Conservation (phyloP, 1,284 basidiomycete genomes). For the Austroboletus niveus region DNA sequence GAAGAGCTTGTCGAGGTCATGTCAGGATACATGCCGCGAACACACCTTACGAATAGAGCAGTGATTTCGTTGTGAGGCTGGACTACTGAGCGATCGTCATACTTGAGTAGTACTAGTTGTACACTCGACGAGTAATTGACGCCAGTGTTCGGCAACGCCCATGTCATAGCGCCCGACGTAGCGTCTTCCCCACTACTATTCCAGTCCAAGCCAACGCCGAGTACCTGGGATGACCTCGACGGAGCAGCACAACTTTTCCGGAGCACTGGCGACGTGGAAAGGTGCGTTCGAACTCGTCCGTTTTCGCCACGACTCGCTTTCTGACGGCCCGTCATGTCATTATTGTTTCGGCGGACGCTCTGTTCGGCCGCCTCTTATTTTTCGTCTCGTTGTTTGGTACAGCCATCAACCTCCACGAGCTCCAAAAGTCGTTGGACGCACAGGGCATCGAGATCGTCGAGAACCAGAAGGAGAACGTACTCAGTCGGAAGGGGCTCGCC, state of each 20-base stretch:
- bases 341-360: neutral
- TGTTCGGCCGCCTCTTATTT: too few species aligned
- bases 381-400: neutral
- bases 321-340: neutral
- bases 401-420: conserved; percentile 87
- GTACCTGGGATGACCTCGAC: conserved; percentile 34
- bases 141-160: too few species aligned
- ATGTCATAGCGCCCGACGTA: too few species aligned
- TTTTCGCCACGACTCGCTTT: neutral
- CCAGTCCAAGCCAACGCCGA: neutral
- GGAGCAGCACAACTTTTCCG: conserved; percentile 76
- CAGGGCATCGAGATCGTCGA: conserved; percentile 95
- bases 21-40: too few species aligned
- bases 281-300: conserved; percentile 43
- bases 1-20: too few species aligned
- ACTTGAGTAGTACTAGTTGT: too few species aligned
- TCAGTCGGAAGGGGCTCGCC: conserved; percentile 89
- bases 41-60: too few species aligned
- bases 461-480: conserved; percentile 93
- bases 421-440: conserved; percentile 89
- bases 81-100: too few species aligned
- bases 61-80: too few species aligned
- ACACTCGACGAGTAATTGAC: too few species aligned
- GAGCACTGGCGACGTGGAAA: conserved; percentile 85
- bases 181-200: too few species aligned